Evolutionary conservation across 306 rosid species (phyloP).

Genomic region (Medicago lupulina): DNA sequence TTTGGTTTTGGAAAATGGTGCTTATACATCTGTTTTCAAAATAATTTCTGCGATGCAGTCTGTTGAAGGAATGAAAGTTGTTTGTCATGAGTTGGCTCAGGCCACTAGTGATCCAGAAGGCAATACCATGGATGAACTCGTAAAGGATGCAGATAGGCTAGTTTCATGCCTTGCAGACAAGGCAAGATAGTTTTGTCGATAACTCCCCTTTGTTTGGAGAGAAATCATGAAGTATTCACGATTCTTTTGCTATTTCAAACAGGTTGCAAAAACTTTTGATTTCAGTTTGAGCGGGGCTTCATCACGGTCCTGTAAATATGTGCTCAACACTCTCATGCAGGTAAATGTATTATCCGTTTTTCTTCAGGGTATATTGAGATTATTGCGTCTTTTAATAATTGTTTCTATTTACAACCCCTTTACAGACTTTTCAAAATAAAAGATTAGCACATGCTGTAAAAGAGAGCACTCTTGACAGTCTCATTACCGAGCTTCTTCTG

Average conservation of each 20-base stretch:
- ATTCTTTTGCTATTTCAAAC: constrained; percentile 13
- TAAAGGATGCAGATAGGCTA: constrained; percentile 88
- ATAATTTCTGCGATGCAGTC: constrained; percentile 65
- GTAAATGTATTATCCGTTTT: constrained; percentile 43
- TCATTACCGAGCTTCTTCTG: constrained; percentile 92
- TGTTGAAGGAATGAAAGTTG: constrained; percentile 99
- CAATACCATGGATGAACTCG: constrained; percentile 85
- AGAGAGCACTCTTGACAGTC: constrained; percentile 93
- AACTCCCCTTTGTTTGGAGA: not conserved
- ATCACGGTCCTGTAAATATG: constrained; percentile 98
- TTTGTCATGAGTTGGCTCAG: constrained; percentile 97
- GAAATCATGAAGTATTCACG: constrained; percentile 3
- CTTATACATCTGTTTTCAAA: constrained; percentile 34
- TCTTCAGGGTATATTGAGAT: constrained; percentile 17
- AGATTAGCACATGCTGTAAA: constrained; percentile 91
- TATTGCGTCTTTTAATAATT: constrained; percentile 7
- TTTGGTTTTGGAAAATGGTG: not conserved
- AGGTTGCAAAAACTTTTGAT: constrained; percentile 99
- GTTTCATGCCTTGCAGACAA: constrained; percentile 93
- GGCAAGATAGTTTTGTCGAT: constrained; percentile 49
- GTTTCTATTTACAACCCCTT: constrained; percentile 25
- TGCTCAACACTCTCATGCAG: constrained; percentile 98
- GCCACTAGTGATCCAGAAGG: constrained; percentile 92
- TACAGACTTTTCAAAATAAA: constrained; percentile 96
- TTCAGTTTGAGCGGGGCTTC: constrained; percentile 96